A percentile compares a stretch with the other conserved stretches of the same genome.
Conservation (phyloP, 768 basidiomycete species). For the Macrolepiota dolichaula region DNA sequence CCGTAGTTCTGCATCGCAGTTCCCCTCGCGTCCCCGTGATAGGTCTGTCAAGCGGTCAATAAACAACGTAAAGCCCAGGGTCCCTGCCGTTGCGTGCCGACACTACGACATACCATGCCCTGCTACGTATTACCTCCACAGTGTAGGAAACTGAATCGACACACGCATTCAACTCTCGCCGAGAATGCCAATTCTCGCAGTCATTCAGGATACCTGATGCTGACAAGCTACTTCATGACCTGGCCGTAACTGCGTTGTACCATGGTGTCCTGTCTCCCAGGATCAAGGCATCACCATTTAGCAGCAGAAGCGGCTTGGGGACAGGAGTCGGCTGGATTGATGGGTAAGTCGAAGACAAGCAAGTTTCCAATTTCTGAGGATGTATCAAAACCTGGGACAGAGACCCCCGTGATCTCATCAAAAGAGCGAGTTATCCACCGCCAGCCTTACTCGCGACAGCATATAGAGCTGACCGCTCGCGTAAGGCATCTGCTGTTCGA, state of each 20-base stretch:
- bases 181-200: conserved; percentile 36
- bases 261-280: conserved; percentile 66
- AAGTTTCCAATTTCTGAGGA: conserved; percentile 50
- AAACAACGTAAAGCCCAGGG: too few relatives aligned
- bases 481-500: too few relatives aligned
- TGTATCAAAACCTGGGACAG: conserved; percentile 45
- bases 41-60: too few relatives aligned
- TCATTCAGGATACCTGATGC: conserved; percentile 42
- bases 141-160: neutral
- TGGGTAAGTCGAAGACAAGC: conserved; percentile 45
- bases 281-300: conserved; percentile 48
- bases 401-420: conserved; percentile 53
- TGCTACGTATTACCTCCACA: neutral
- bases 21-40: too few relatives aligned
- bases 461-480: neutral
- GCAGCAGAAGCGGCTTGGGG: conserved; percentile 51
- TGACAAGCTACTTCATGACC: conserved; percentile 50
- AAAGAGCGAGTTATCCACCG: conserved; percentile 25
- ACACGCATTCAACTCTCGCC: neutral
- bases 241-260: conserved; percentile 48
- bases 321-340: conserved; percentile 42
- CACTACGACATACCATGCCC: neutral
- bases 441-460: neutral
- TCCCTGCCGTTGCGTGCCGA: neutral
- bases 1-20: too few relatives aligned